phyloP scores from a whole-genome alignment of 1,139 yeast species.

The Debaryomycetaceae sp. region DNA sequence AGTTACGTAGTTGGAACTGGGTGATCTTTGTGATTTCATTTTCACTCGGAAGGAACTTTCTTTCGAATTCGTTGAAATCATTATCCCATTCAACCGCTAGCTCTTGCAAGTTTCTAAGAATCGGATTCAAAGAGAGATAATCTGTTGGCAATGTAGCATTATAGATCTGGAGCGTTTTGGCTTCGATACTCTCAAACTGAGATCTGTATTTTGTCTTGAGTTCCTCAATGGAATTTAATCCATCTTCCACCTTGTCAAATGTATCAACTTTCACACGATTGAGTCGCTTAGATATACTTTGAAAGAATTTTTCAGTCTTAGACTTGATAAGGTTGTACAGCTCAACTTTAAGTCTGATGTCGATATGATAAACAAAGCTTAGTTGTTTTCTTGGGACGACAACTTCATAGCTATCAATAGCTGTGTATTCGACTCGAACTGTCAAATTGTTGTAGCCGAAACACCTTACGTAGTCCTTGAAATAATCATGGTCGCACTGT shows the following conservation, averaged over 20 bases:
- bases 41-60: conserved; percentile 79
- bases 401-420: conserved; percentile 72
- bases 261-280: conserved; percentile 80
- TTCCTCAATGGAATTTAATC: conserved; percentile 55
- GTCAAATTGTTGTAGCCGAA: conserved; percentile 82
- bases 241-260: conserved; percentile 68
- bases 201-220: conserved; percentile 50
- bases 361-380: conserved; percentile 70
- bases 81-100: conserved; percentile 84
- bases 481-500: conserved; percentile 71
- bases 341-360: conserved; percentile 66
- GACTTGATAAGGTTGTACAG: conserved; percentile 51
- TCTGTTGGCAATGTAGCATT: conserved; percentile 57
- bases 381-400: conserved; percentile 72
- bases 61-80: conserved; percentile 82
- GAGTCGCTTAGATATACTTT: conserved; percentile 68
- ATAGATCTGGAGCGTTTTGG: conserved; percentile 52
- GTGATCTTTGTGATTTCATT: conserved; percentile 91
- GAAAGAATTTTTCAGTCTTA: conserved; percentile 62
- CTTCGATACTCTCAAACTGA: conserved; percentile 48
- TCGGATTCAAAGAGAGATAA: conserved; percentile 65
- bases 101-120: conserved; percentile 72
- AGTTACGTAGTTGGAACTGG: conserved; percentile 77
- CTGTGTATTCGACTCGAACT: conserved; percentile 72
- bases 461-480: conserved; percentile 75